Evolutionary conservation across 352 stramenopile species (phyloP), one percentile per base, ranked within the genome.

Genomic region (Phytophthora litchii): DNA sequence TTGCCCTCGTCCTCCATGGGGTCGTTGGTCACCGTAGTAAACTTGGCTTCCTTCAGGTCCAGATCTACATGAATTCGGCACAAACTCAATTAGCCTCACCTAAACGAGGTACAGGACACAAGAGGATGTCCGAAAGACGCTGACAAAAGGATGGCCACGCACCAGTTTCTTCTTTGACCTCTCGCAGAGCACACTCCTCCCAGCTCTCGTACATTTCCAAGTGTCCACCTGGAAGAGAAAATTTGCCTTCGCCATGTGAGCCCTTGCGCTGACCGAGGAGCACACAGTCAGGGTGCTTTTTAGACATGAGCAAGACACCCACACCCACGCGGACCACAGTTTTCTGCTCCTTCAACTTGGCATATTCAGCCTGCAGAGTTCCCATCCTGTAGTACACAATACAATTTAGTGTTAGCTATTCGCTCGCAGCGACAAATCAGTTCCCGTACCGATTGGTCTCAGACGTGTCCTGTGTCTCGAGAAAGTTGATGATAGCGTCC

Each of bases 101-200:
- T 21, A 46, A 17, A 45, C 34, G 47, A 42, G 4, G 13, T 32
- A 25, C 51, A 60, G n/a, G 29, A 19, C 41, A 46, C 14, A 35
- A 37, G n/a, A 37, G 13, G 8, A 52, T n/a, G n/a, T n/a, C n/a
- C n/a, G n/a, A n/a, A n/a, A n/a, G n/a, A n/a, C n/a, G n/a, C n/a
- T n/a, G n/a, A n/a, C n/a, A n/a, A n/a, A n/a, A n/a, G n/a, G n/a
- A n/a, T 21, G n/a, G 3, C 11, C 47, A 64, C 65, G 29, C 38
- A 91, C 82, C 79, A 16, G 83, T 91, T 54, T 94, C 86, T 42
- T 94, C 86, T 52, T 93, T 93, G 34, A 93, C 70, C 63, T 94
- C 83, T 32, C 86, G 83, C 14, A 89, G 55, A 5, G 86, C 86
- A 37, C 86, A 94, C 45, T 92, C 74, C 45, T 83, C 72, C 84